Evolutionary conservation across 2,329 filamentous ascomycete genomes (phyloP), one percentile per base, ranked within the genome.

Genomic region (Nemania sp.): DNA sequence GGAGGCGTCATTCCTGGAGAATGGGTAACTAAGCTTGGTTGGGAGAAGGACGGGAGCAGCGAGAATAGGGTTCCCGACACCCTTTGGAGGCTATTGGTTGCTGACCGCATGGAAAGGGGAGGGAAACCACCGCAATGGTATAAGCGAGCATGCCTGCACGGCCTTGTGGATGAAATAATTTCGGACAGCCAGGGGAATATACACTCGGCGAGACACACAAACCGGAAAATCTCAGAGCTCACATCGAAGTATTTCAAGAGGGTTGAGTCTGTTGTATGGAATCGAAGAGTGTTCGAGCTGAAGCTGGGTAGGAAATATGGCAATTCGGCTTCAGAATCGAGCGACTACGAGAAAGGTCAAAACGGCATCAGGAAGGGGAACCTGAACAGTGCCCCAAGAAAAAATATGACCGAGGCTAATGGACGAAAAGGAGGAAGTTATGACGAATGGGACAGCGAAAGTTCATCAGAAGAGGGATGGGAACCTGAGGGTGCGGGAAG

Each of bases 41-140:
- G 56, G 56, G 4, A 40, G 12, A 53, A 53, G 25, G 42, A 48
- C 2, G 21, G 48, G 2, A 13, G 53, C 1, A 58, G 32, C 43
- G 42, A 53, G 42, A 58, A 53, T 48, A 47, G 49, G 13, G 56
- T 58, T 7, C 56, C 56, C 12, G 56, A 58, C 18, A 53, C 49
- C 13, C 48, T 58, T 15, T 58, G 56, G 56, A 53, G 56, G 17
- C 42, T 53, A 17, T 18, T 58, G 12, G 56, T 58, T 40, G 56
- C 56, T n/a, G 56, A 58, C 7, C 48, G 56, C 12, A 53, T 42
- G 42, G 49, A 58, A 42, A 48, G 18, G 17, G 56, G 56, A 35
- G 49, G 49, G n/a, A 58, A 53, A 12, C 56, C 56, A 13, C 56
- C 56, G 5, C 48, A 53, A 25, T 58, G 56, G 49, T 58, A 58